Evolutionary conservation across 768 basidiomycete genomes (phyloP), one percentile per base, ranked within the genome.

Genomic region (Amanita rimosa): DNA sequence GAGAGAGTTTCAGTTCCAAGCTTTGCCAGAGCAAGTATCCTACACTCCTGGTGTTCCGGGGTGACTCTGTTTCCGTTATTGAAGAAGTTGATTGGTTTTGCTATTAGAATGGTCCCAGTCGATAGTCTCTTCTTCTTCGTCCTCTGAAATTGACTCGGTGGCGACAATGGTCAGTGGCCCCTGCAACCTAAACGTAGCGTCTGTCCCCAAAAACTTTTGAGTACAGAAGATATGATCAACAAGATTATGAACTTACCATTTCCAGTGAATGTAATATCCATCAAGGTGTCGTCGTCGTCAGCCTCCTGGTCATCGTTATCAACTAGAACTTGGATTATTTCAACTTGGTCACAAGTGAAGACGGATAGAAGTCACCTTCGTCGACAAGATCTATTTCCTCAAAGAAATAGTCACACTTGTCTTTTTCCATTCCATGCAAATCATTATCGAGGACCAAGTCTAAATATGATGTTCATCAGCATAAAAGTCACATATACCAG

Each of bases 1-100:
- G 57, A 24, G 2, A 26, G 50, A 48, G 24, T 31, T n/a, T 27
- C 49, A 51, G 29, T 9, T 16, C 41, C 41, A 10, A 26, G 26
- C 41, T 39, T 43, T 43, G 41, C 41, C 41, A 43, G 27, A 26
- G 41, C 26, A 16, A 16, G 26, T 14, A 24, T 13, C 41, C 41
- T 14, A n/a, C 26, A 27, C 14, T 27, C 41, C 41, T 17, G 26
- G 41, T 27, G 41, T 43, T 27, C 41, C 41, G 24, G 41, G 41
- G 26, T 16, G 41, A 27, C 26, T 43, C 26, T 13, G 2, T 43
- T 11, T 26, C 22, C 14, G 13, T 41, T 27, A 21, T 41, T 41
- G 11, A 22, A 19, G 10, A 11, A 22, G 11, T 39, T 19, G 10
- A 17, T 43, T 43, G 1, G 27, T n/a, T 3, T 0, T 5, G 13